These are phyloP conservation scores for Fusarium praegraminearum DNA, from an alignment of 2,329 filamentous ascomycete genomes.

Conservation along the genomic window DNA sequence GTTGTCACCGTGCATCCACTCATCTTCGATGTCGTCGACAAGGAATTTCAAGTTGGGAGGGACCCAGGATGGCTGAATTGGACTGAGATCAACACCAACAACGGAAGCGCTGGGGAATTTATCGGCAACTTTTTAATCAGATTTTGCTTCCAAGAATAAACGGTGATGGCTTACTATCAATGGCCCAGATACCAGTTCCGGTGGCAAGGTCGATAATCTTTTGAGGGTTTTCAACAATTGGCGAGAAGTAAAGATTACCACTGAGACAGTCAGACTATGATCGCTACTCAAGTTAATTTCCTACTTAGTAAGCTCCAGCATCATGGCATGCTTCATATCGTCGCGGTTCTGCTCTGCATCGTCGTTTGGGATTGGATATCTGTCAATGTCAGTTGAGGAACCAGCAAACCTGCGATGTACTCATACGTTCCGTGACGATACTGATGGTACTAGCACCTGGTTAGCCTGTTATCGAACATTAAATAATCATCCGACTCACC, in stretches of 20 bases:
- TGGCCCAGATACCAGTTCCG: constrained; percentile 43
- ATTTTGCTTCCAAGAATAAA: fast-evolving
- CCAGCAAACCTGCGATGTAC: fast-evolving
- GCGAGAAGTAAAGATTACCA: constrained; percentile 39
- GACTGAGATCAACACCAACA: constrained; percentile 42
- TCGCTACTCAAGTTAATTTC: fast-evolving
- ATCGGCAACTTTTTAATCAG: constrained; percentile 38
- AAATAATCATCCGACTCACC: not conserved
- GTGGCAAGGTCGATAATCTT: constrained; percentile 44
- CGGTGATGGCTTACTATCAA: constrained; percentile 24
- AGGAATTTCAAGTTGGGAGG: constrained; percentile 56
- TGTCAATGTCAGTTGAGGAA: constrained; percentile 31
- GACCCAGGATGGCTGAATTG: constrained; percentile 51
- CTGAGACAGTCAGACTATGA: constrained; percentile 3
- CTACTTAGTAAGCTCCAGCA: constrained; percentile 46
- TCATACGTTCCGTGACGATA: constrained; percentile 42
- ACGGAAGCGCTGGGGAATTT: constrained; percentile 44
- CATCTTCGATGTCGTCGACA: constrained; percentile 58
- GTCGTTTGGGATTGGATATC: constrained; percentile 46
- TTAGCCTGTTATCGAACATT: not conserved
- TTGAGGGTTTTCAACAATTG: constrained; percentile 25
- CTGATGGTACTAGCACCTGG: constrained; percentile 31
- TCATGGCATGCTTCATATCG: constrained; percentile 50
- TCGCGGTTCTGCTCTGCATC: constrained; percentile 47
- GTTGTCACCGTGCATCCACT: constrained; percentile 56